These are phyloP conservation scores for Gossypioides kirkii DNA, from an alignment of 345 rosid species.

Conservation along the genomic window DNA sequence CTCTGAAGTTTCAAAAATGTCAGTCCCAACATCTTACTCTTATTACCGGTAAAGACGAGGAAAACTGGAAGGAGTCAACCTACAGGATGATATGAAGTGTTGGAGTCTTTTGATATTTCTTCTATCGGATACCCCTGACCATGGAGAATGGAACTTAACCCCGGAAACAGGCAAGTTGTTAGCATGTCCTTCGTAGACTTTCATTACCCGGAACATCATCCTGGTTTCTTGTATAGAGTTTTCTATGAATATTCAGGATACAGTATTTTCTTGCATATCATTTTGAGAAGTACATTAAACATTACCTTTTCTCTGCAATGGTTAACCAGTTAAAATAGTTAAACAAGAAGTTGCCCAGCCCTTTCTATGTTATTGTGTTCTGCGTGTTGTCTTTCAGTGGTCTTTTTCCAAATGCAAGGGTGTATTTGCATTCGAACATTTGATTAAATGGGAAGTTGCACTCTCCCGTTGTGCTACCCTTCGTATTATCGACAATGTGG, in stretches of 20 bases:
- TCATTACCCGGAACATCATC: neutral
- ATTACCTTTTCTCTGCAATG: neutral
- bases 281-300: neutral
- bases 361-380: neutral
- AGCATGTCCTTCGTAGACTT: neutral
- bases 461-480: too few species aligned
- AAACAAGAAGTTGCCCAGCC: neutral
- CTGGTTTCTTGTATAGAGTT: neutral
- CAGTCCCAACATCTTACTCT: neutral
- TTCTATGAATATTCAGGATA: neutral
- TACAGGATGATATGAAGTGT: neutral
- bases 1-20: neutral
- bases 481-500: too few species aligned
- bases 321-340: neutral
- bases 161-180: neutral
- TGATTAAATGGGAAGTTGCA: too few species aligned
- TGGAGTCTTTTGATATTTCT: neutral
- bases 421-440: too few species aligned
- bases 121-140: neutral
- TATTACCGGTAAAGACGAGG: neutral
- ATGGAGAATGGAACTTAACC: neutral
- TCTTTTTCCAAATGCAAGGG: neutral
- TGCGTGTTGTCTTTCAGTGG: neutral
- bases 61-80: neutral
- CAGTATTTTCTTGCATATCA: neutral